phyloP scores from a whole-genome alignment of 73 alveolate species.

The Tetrahymena malaccensis region DNA sequence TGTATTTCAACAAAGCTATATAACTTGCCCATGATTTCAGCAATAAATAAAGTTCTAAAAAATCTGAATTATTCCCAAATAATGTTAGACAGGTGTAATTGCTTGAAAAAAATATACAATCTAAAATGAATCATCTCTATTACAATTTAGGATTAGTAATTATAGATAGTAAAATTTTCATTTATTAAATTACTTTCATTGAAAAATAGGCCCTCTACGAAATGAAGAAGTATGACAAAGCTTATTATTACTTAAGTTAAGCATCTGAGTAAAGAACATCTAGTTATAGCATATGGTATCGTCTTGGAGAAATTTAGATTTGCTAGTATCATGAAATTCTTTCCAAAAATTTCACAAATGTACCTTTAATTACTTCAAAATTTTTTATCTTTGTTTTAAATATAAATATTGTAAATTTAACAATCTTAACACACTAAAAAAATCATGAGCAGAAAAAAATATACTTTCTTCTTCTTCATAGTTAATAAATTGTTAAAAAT shows the following conservation, averaged over 20 bases:
- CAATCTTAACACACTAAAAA: background rate
- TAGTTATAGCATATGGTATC: background rate
- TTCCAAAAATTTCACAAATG: background rate
- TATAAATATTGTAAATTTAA: background rate
- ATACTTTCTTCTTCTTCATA: background rate
- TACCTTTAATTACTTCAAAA: background rate
- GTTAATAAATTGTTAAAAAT: background rate
- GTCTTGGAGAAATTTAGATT: background rate
- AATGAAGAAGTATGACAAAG: background rate
- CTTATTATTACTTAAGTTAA: background rate
- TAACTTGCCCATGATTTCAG: background rate
- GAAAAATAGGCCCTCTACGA: background rate
- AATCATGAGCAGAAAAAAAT: background rate
- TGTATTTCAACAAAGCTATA: background rate
- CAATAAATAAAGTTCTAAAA: background rate
- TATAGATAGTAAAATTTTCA: too few relatives aligned
- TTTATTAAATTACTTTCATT: background rate
- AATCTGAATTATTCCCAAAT: background rate
- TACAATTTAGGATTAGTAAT: background rate
- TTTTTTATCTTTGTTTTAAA: background rate
- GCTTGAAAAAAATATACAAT: background rate
- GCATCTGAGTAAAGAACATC: background rate
- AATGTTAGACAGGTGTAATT: background rate
- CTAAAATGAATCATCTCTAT: background rate
- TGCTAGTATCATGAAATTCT: background rate